Evolutionary conservation across 257 asterid genomes (phyloP).

Genomic region (Lantana camara): DNA sequence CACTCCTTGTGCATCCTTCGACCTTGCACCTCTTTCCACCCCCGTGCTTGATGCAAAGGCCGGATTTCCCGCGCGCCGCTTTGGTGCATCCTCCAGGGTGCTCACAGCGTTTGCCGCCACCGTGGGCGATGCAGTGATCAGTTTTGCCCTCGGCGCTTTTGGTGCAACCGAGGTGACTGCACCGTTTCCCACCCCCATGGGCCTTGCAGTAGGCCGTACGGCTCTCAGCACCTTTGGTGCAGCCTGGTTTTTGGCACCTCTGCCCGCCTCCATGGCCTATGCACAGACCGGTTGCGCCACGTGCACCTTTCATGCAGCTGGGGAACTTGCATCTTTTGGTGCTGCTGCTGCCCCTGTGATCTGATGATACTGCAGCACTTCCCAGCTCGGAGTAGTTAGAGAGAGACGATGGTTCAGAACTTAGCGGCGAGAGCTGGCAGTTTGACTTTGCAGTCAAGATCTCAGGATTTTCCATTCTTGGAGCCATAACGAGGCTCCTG

Average conservation of each 20-base stretch:
- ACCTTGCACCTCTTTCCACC: constrained; percentile 91
- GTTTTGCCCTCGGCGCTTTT: constrained; percentile 92
- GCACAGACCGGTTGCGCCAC: constrained; percentile 85
- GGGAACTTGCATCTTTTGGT: constrained; percentile 62
- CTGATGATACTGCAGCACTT: constrained; percentile 44
- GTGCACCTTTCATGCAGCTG: constrained; percentile 79
- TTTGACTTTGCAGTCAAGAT: constrained; percentile 38
- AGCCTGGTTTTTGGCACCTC: constrained; percentile 85
- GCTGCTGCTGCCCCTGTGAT: constrained; percentile 41
- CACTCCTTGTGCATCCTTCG: constrained; percentile 84
- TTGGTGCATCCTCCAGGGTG: constrained; percentile 62
- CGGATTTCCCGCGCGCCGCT: constrained; percentile 93
- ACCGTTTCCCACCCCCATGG: constrained; percentile 86
- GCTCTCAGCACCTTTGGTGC: constrained; percentile 88
- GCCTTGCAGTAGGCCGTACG: constrained; percentile 90
- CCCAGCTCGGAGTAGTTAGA: constrained; percentile 65
- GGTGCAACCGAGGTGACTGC: constrained; percentile 81
- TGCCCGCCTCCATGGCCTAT: constrained; percentile 95
- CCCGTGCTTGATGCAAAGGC: constrained; percentile 89
- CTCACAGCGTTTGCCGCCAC: constrained; percentile 83
- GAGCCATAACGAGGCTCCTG: constrained; percentile 66
- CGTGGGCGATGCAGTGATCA: constrained; percentile 81
- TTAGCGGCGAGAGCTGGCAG: constrained; percentile 51
- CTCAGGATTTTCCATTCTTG: constrained; percentile 46
- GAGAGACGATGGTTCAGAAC: constrained; percentile 63